Percentiles rank a stretch among this genome's conserved stretches.
These are phyloP conservation scores for Ampelocalamus luodianensis DNA, from an alignment of 176 grass and related monocot species.

Conservation along the genomic window DNA sequence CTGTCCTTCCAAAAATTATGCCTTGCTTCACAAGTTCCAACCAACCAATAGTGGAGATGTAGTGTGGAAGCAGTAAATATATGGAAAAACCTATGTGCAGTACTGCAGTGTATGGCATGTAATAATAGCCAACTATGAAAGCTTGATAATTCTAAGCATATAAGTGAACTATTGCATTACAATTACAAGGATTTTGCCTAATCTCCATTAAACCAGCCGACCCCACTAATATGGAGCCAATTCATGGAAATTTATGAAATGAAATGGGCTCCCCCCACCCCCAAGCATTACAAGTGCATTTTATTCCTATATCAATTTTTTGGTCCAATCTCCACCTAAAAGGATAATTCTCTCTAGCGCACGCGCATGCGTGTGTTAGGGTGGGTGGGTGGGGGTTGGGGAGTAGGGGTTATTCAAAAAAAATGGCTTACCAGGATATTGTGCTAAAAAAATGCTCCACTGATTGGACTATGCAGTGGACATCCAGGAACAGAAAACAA, in stretches of 20 bases:
- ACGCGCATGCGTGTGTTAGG: too few species aligned
- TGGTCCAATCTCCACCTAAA: background rate
- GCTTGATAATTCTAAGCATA: background rate
- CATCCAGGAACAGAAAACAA: background rate
- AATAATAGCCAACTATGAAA: background rate
- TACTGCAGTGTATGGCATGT: background rate
- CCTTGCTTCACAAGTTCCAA: slow-evolving; percentile 6
- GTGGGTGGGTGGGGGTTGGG: too few species aligned
- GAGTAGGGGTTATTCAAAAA: too few species aligned
- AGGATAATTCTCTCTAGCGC: background rate
- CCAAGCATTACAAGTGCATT: background rate
- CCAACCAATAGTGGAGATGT: background rate
- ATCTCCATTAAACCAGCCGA: background rate
- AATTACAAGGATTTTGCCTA: background rate
- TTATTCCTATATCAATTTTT: background rate
- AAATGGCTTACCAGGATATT: too few species aligned
- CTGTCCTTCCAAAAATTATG: background rate
- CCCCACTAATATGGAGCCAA: background rate
- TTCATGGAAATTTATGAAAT: background rate
- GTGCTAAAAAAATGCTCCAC: too few species aligned
- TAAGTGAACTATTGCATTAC: background rate
- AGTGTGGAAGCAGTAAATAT: background rate
- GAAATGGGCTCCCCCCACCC: background rate
- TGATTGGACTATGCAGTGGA: too few species aligned
- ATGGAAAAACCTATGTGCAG: background rate